A percentile compares a stretch with the other conserved stretches of the same genome.
Conservation (phyloP, 352 stramenopile genomes). For the Pythium brachiatum region DNA sequence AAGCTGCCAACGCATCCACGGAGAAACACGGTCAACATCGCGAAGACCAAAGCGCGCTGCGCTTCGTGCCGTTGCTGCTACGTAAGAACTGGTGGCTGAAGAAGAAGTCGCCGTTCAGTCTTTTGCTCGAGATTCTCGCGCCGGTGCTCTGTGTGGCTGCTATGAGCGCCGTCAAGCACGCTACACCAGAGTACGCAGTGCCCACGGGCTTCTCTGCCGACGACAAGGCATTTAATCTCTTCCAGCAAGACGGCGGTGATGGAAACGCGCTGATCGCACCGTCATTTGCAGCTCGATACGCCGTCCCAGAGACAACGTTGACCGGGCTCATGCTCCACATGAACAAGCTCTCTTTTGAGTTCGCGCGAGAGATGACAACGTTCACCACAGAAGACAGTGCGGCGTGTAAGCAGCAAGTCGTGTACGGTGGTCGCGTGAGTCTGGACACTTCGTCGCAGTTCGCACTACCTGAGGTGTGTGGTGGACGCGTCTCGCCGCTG, state of each 20-base stretch:
- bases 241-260: slow-evolving; percentile 30
- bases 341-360: slow-evolving; percentile 35
- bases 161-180: slow-evolving; percentile 51
- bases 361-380: slow-evolving; percentile 20
- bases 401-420: slow-evolving; percentile 27
- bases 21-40: neutral
- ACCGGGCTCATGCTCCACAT: slow-evolving; percentile 55
- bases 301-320: slow-evolving; percentile 57
- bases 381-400: slow-evolving; percentile 10
- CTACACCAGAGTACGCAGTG: slow-evolving; percentile 33
- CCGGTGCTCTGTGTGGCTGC: slow-evolving; percentile 59
- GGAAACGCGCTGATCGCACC: slow-evolving; percentile 36
- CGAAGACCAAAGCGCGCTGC: slow-evolving; percentile 20
- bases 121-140: slow-evolving; percentile 57
- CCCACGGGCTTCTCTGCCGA: slow-evolving; percentile 35
- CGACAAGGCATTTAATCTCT: slow-evolving; percentile 41
- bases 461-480: slow-evolving; percentile 33
- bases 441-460: slow-evolving; percentile 35
- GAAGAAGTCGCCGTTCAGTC: slow-evolving; percentile 45
- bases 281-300: slow-evolving; percentile 33
- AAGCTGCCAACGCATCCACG: neutral
- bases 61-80: slow-evolving; percentile 56
- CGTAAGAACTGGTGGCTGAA: slow-evolving; percentile 84
- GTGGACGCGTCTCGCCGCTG: slow-evolving; percentile 43
- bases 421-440: slow-evolving; percentile 33